A percentile compares a stretch with the other conserved stretches of the same genome.
Evolutionary conservation across 805 yeast species (phyloP).

Genomic region (Candida maesae): DNA sequence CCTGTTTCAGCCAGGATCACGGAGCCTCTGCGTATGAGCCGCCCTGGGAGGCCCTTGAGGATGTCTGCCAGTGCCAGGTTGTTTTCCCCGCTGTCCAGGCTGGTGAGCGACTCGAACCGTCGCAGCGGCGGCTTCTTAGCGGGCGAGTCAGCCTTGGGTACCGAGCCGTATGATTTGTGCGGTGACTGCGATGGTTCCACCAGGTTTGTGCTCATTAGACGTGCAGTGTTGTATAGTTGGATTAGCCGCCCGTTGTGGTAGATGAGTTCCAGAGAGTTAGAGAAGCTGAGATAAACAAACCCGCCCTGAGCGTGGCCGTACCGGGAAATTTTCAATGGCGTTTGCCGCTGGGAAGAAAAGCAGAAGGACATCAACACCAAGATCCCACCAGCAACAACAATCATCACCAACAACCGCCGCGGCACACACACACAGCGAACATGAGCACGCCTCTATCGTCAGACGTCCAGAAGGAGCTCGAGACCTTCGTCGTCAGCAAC

Average conservation of each 20-base stretch:
- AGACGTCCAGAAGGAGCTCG: conserved; percentile 38
- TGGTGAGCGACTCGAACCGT: conserved; percentile 23
- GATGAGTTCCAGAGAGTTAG: background rate
- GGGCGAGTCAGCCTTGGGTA: background rate
- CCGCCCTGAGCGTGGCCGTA: background rate
- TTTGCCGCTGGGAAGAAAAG: conserved; percentile 1
- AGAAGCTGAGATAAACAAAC: conserved; percentile 1
- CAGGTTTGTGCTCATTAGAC: too few species aligned
- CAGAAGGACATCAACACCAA: background rate
- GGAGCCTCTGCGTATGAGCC: conserved; percentile 30
- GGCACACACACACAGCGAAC: background rate
- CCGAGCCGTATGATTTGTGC: background rate
- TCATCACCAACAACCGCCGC: background rate
- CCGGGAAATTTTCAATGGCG: too few species aligned
- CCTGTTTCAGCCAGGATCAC: conserved; percentile 45
- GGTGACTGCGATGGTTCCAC: background rate
- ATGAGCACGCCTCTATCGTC: conserved; percentile 18
- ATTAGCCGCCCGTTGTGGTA: background rate
- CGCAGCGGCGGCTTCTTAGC: conserved; percentile 13
- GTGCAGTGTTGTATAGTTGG: too few species aligned
- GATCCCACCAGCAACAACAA: background rate
- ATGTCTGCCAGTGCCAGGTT: conserved; percentile 12
- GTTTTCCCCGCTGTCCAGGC: conserved; percentile 18
- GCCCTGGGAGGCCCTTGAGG: conserved; percentile 13
- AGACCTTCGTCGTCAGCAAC: conserved; percentile 39